These are phyloP conservation scores for Sporobolomyces roseus DNA, from an alignment of 768 basidiomycete genomes.

Conservation along the genomic window DNA sequence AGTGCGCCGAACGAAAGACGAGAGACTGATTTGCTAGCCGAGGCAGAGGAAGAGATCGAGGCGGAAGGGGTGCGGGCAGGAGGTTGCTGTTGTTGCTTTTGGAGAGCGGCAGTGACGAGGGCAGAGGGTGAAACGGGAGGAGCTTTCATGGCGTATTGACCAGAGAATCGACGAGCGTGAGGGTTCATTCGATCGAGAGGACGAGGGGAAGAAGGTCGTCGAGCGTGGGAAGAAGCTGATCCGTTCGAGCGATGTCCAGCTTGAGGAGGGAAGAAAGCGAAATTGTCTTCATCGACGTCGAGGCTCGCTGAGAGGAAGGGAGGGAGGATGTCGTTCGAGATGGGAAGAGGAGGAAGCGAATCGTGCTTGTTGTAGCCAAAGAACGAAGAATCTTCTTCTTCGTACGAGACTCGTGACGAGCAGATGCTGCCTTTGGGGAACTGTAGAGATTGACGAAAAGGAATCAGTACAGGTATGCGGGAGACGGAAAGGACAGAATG, in stretches of 20 bases:
- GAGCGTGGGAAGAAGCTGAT: slow-evolving; percentile 26
- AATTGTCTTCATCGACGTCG: slow-evolving; percentile 36
- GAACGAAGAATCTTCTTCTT: slow-evolving; percentile 38
- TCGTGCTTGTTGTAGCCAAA: slow-evolving; percentile 42
- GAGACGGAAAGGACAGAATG: neutral
- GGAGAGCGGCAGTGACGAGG: slow-evolving; percentile 25
- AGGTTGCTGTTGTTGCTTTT: slow-evolving; percentile 14
- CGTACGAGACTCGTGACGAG: slow-evolving; percentile 28
- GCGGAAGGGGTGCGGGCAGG: neutral
- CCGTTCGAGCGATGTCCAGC: slow-evolving; percentile 8
- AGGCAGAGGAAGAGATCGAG: slow-evolving; percentile 7
- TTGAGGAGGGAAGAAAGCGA: slow-evolving; percentile 20
- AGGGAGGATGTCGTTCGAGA: slow-evolving; percentile 34
- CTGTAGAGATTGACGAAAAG: slow-evolving; percentile 1
- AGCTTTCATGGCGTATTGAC: slow-evolving; percentile 25
- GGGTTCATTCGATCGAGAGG: slow-evolving; percentile 35
- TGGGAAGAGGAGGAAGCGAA: slow-evolving; percentile 39
- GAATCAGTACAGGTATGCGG: neutral
- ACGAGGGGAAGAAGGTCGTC: slow-evolving; percentile 40
- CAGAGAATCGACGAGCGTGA: slow-evolving; percentile 30
- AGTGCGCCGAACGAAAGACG: slow-evolving; percentile 35
- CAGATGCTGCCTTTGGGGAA: slow-evolving; percentile 38
- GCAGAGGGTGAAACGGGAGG: slow-evolving; percentile 36
- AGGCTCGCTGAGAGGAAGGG: slow-evolving; percentile 38
- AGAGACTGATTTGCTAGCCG: slow-evolving; percentile 13